Conservation (phyloP, 345 rosid genomes). For the Limnanthes douglasii region DNA sequence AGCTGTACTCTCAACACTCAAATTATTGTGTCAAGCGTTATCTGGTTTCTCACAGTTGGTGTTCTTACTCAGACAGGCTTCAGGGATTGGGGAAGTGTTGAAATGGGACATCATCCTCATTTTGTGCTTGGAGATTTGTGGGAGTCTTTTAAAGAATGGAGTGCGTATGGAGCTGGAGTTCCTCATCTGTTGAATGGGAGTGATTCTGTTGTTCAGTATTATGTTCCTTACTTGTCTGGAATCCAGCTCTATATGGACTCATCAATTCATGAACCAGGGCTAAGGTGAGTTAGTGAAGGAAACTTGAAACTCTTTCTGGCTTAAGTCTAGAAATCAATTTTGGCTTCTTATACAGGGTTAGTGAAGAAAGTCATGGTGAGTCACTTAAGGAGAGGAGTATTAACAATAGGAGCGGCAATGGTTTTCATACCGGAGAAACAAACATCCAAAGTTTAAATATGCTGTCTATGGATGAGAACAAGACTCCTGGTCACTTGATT, state of each 20-base stretch:
- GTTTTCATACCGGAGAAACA: constrained; percentile 7
- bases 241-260: constrained; percentile 57
- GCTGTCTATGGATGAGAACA: constrained; percentile 31
- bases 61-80: constrained; percentile 21
- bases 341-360: constrained; percentile 9
- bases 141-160: constrained; percentile 82
- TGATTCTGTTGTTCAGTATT: constrained; percentile 66
- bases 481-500: constrained; percentile 33
- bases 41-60: neutral
- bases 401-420: constrained; percentile 36
- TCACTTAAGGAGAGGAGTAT: constrained; percentile 40
- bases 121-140: constrained; percentile 65
- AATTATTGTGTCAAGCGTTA: too few species aligned
- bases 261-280: constrained; percentile 5
- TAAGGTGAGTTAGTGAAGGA: constrained; percentile 8
- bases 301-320: too few species aligned
- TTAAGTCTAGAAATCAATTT: constrained; percentile 1
- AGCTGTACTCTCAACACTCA: too few species aligned
- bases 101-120: constrained; percentile 28
- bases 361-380: constrained; percentile 41
- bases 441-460: constrained; percentile 30
- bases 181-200: constrained; percentile 52
- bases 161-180: constrained; percentile 74
- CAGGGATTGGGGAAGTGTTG: constrained; percentile 34
- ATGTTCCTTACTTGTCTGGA: constrained; percentile 83